These are phyloP conservation scores for Phascolomyces articulosus DNA, from an alignment of 371 early-diverging fungal genomes.

Conservation along the genomic window DNA sequence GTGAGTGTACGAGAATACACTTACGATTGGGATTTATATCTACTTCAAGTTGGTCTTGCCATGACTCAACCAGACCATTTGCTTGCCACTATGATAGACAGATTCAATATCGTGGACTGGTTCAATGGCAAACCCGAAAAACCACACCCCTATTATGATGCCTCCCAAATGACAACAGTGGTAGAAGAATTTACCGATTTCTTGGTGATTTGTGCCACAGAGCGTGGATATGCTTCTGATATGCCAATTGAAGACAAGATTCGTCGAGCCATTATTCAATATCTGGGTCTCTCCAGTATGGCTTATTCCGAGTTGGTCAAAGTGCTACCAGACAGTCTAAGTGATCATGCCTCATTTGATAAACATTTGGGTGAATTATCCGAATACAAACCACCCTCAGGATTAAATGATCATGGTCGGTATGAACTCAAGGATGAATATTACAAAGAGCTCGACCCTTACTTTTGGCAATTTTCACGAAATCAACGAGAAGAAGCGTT, in stretches of 20 bases:
- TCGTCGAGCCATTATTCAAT: conserved; percentile 87
- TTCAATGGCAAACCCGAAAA: conserved; percentile 66
- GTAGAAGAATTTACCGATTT: conserved; percentile 87
- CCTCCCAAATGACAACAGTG: conserved; percentile 68
- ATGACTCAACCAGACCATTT: conserved; percentile 77
- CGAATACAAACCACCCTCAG: conserved; percentile 83
- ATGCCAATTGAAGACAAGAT: conserved; percentile 74
- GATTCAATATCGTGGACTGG: conserved; percentile 88
- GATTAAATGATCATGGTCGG: conserved; percentile 79
- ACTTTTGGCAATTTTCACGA: conserved; percentile 89
- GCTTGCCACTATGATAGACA: conserved; percentile 81
- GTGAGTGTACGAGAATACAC: conserved; percentile 84
- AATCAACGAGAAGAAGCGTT: conserved; percentile 92
- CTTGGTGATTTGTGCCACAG: conserved; percentile 83
- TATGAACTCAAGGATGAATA: conserved; percentile 89
- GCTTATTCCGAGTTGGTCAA: conserved; percentile 87
- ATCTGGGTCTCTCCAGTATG: conserved; percentile 67
- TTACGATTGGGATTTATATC: conserved; percentile 86
- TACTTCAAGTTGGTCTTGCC: conserved; percentile 80
- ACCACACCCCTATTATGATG: conserved; percentile 61
- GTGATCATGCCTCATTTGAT: conserved; percentile 78
- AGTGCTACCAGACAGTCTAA: conserved; percentile 81
- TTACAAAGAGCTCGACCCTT: conserved; percentile 86
- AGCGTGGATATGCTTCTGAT: conserved; percentile 74
- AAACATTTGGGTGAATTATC: conserved; percentile 74